Evolutionary conservation across 2,329 filamentous ascomycete species (phyloP).

Genomic region (Fulvia fulva): DNA sequence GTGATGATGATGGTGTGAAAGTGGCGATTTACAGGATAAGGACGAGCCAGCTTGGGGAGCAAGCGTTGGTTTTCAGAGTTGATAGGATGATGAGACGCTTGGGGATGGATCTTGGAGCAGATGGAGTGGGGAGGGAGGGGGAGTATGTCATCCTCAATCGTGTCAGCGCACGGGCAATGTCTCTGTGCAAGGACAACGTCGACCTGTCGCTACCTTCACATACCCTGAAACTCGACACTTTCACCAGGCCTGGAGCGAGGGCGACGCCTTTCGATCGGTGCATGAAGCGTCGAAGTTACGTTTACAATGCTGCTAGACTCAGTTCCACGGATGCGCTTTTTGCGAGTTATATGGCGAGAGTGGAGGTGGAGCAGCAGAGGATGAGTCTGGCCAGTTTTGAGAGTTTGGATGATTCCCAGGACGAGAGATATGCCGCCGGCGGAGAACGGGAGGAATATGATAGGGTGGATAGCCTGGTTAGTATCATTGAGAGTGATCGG

Average conservation of each 20-base stretch:
- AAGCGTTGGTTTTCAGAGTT: background rate
- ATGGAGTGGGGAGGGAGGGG: background rate
- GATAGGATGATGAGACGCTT: background rate
- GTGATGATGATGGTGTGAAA: background rate
- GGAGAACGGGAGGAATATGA: background rate
- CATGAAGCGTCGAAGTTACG: background rate
- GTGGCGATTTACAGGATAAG: conserved; percentile 1
- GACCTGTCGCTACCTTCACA: background rate
- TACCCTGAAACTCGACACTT: background rate
- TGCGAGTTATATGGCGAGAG: background rate
- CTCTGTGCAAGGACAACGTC: background rate
- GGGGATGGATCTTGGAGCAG: background rate
- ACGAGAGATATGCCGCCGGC: conserved; percentile 1
- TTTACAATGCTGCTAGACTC: background rate
- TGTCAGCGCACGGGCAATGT: background rate
- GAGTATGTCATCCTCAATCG: conserved; percentile 6
- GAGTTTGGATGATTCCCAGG: background rate
- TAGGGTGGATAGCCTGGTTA: background rate
- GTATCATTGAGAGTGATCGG: background rate
- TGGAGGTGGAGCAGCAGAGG: conserved; percentile 1
- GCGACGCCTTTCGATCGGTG: background rate
- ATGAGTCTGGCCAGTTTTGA: background rate
- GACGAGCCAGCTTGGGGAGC: background rate
- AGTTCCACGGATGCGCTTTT: conserved; percentile 1
- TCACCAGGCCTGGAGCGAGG: background rate